These are phyloP conservation scores for Adansonia digitata DNA, from an alignment of 345 rosid genomes.

Conservation along the genomic window DNA sequence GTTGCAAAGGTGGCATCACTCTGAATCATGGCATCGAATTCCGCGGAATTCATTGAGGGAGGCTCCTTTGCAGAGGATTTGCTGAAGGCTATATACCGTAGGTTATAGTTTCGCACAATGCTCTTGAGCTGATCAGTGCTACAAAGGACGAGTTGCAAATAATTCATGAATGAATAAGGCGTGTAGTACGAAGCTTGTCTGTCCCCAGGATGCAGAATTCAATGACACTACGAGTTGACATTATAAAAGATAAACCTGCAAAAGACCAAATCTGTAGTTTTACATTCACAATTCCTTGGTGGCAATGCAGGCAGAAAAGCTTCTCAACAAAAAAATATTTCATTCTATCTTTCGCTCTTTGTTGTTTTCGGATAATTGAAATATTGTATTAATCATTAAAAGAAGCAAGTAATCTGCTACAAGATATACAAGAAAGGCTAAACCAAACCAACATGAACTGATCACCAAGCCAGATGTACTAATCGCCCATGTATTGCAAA, in stretches of 20 bases:
- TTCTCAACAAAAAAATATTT: not conserved
- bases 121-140: conserved; percentile 53
- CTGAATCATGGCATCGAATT: conserved; percentile 52
- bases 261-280: not conserved
- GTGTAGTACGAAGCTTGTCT: conserved; percentile 86
- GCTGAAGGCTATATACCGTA: conserved; percentile 47
- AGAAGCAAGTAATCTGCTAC: not conserved
- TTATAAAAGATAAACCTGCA: conserved; percentile 70
- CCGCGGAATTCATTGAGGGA: conserved; percentile 44
- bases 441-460: not conserved
- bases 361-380: too few relatives aligned
- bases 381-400: not conserved
- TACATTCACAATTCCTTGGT: not conserved
- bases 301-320: too few relatives aligned
- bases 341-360: too few relatives aligned
- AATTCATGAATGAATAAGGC: conserved; percentile 58
- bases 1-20: conserved; percentile 88
- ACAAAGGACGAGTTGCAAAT: conserved; percentile 76
- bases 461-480: not conserved
- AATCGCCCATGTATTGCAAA: not conserved
- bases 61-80: conserved; percentile 33
- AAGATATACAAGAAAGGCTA: not conserved
- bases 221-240: conserved; percentile 62
- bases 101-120: conserved; percentile 64
- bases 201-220: conserved; percentile 76